A percentile compares a stretch with the other conserved stretches of the same genome.
phyloP scores from a whole-genome alignment of 352 stramenopile genomes.

The Stramenopiles sp. region DNA sequence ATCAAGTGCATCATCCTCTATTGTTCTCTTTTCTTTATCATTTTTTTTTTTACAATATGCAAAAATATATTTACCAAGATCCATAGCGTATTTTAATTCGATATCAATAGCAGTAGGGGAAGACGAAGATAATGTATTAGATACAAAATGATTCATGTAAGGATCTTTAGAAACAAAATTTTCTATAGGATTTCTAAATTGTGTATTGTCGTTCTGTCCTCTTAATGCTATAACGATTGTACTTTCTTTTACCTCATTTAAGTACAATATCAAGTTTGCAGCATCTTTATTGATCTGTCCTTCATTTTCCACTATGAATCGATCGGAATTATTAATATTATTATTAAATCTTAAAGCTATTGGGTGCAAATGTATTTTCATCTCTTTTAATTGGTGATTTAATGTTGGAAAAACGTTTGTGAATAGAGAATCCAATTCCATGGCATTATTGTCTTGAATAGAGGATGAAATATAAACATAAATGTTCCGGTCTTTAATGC shows the following conservation, averaged over 20 bases:
- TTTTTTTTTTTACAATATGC: not conserved
- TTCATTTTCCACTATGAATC: too few relatives aligned
- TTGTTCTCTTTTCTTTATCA: not conserved
- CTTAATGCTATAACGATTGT: not conserved
- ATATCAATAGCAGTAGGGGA: not conserved
- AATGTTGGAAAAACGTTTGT: not conserved
- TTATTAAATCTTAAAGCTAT: not conserved
- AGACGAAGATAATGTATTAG: not conserved
- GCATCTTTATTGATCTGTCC: not conserved
- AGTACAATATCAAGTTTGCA: not conserved
- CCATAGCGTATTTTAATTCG: not conserved
- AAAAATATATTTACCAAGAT: constrained; percentile 3
- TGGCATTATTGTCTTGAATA: not conserved
- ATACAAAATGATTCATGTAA: not conserved
- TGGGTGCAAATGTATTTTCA: not conserved
- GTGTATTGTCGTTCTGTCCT: not conserved
- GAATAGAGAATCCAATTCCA: not conserved
- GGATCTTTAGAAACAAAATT: not conserved
- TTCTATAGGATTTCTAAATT: not conserved
- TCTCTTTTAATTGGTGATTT: not conserved
- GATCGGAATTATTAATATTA: too few relatives aligned
- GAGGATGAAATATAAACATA: not conserved
- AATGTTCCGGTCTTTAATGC: not conserved
- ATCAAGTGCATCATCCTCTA: not conserved
- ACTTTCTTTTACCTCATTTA: not conserved